Percentiles rank a stretch among this genome's conserved stretches.
These are phyloP conservation scores for Ogataea henricii DNA, from an alignment of 805 yeast genomes.

Conservation along the genomic window DNA sequence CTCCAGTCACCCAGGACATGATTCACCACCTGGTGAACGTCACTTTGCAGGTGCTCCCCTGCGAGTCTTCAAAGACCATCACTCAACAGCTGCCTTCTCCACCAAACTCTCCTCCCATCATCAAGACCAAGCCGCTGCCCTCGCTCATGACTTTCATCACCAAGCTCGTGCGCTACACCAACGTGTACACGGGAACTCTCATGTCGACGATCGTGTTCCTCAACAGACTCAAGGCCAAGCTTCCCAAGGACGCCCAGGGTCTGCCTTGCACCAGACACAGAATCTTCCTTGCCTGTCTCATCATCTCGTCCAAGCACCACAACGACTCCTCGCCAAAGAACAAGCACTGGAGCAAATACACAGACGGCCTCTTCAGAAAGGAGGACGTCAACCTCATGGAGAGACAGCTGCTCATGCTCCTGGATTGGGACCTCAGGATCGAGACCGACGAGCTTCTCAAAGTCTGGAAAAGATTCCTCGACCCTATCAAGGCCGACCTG, in stretches of 20 bases:
- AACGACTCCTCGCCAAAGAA: slow-evolving; percentile 80
- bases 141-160: slow-evolving; percentile 75
- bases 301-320: slow-evolving; percentile 71
- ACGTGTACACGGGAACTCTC: slow-evolving; percentile 78
- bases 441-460: slow-evolving; percentile 44
- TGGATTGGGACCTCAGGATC: slow-evolving; percentile 69
- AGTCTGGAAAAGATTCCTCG: slow-evolving; percentile 47
- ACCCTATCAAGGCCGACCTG: slow-evolving; percentile 48
- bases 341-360: slow-evolving; percentile 76
- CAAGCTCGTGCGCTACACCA: slow-evolving; percentile 69
- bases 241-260: slow-evolving; percentile 75
- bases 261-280: slow-evolving; percentile 80
- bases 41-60: slow-evolving; percentile 68
- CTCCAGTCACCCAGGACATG: slow-evolving; percentile 77
- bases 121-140: slow-evolving; percentile 51
- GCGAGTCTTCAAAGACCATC: slow-evolving; percentile 43
- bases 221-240: slow-evolving; percentile 56
- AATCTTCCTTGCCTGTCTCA: slow-evolving; percentile 71
- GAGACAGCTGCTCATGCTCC: slow-evolving; percentile 65
- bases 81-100: slow-evolving; percentile 37
- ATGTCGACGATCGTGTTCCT: slow-evolving; percentile 72
- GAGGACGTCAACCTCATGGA: slow-evolving; percentile 81
- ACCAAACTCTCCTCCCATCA: slow-evolving; percentile 33
- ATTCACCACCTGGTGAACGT: slow-evolving; percentile 65
- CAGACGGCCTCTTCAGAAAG: slow-evolving; percentile 68